Conservation (phyloP, 2,329 filamentous ascomycete genomes). For the Lasiodiplodia citricola region DNA sequence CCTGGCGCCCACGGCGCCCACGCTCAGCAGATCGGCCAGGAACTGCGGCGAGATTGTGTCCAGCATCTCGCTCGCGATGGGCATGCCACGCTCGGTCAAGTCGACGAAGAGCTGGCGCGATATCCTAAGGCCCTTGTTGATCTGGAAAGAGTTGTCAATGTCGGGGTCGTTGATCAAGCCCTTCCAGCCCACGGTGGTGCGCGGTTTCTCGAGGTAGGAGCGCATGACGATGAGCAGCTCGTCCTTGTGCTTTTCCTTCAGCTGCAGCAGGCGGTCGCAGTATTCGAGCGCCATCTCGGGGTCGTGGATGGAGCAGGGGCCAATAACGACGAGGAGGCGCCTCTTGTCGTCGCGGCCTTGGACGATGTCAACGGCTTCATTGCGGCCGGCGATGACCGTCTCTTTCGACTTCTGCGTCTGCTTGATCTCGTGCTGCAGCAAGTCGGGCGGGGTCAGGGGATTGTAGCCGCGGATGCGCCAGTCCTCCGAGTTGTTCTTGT, state of each 20-base stretch:
- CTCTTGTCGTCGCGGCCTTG: conserved; percentile 62
- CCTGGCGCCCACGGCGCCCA: conserved; percentile 92
- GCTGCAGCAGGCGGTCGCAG: conserved; percentile 78
- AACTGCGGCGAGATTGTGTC: conserved; percentile 99
- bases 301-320: conserved; percentile 97
- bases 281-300: conserved; percentile 89
- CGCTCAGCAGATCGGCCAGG: conserved; percentile 86
- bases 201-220: conserved; percentile 96
- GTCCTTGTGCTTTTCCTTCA: conserved; percentile 86
- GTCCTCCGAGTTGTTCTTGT: conserved; percentile 56
- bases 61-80: conserved; percentile 95
- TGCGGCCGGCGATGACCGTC: conserved; percentile 64
- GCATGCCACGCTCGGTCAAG: conserved; percentile 90
- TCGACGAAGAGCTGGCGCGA: conserved; percentile 92
- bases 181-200: conserved; percentile 98
- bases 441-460: conserved; percentile 87
- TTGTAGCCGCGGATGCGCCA: conserved; percentile 79
- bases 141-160: conserved; percentile 97
- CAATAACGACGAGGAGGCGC: conserved; percentile 79
- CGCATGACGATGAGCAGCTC: conserved; percentile 97
- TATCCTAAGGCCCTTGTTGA: conserved; percentile 92
- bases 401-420: conserved; percentile 56
- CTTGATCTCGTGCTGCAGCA: conserved; percentile 91
- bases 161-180: conserved; percentile 98
- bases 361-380: conserved; percentile 66